phyloP scores from a whole-genome alignment of 306 rosid genomes.

The Gastrolobium bilobum region DNA sequence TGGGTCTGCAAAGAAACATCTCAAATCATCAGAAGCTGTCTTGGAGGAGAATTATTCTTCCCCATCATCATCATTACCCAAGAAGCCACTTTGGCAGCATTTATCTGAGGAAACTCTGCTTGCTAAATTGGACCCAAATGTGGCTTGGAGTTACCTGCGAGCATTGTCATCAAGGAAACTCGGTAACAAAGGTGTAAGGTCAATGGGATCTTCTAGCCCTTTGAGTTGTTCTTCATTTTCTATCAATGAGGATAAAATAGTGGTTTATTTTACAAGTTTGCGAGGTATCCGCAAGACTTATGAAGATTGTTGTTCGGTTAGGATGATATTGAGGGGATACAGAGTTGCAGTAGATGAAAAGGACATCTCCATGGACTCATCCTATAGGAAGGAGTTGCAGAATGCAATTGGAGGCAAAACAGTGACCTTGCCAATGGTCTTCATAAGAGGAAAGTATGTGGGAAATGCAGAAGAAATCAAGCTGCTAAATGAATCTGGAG shows the following conservation, averaged over 20 bases:
- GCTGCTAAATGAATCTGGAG: slow-evolving; percentile 74
- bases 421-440: slow-evolving; percentile 72
- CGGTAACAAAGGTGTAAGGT: slow-evolving; percentile 51
- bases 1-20: slow-evolving; percentile 59
- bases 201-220: slow-evolving; percentile 68
- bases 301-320: slow-evolving; percentile 80
- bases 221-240: slow-evolving; percentile 50
- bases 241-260: slow-evolving; percentile 67
- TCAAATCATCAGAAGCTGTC: slow-evolving; percentile 49
- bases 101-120: slow-evolving; percentile 83
- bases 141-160: slow-evolving; percentile 72
- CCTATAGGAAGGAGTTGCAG: slow-evolving; percentile 69
- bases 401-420: slow-evolving; percentile 55
- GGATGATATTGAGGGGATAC: slow-evolving; percentile 67
- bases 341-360: slow-evolving; percentile 79
- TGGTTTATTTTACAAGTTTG: slow-evolving; percentile 77
- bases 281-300: slow-evolving; percentile 81
- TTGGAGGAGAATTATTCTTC: slow-evolving; percentile 40
- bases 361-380: slow-evolving; percentile 88
- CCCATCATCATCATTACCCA: background rate
- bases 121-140: slow-evolving; percentile 80
- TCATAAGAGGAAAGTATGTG: slow-evolving; percentile 66
- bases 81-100: slow-evolving; percentile 89
- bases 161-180: slow-evolving; percentile 76
- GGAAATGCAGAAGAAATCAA: slow-evolving; percentile 83